Evolutionary conservation across 2,329 filamentous ascomycete genomes (phyloP), one percentile per base, ranked within the genome.

Genomic region (Phialophora verrucosa): DNA sequence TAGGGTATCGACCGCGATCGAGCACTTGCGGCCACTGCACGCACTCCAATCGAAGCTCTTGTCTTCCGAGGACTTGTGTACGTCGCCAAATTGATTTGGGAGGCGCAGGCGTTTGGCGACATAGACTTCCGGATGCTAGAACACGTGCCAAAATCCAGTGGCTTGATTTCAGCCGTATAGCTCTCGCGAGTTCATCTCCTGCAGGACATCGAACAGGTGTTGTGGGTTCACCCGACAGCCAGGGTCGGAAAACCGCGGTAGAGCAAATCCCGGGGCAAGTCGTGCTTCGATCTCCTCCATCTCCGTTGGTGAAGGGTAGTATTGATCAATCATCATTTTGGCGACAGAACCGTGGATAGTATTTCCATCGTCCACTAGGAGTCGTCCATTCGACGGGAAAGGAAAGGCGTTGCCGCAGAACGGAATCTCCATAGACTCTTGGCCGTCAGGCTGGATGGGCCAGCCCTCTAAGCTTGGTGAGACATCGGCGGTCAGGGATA

Each of bases 31-130:
- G 84, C 90, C 7, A 96, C 92, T 0, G 92, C 96, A 0, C 92
- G 92, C 0, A 93, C 93, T 2, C 78, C 96, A 70, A 90, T 97
- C 60, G 92, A 97, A 75, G 92, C 96, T 3, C 92, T 92, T 0
- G 91, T 96, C 1, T 76, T 96, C 66, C 74, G 97, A 10, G 88
- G 82, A 0, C 76, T 96, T 73, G 92, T 96, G 2, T 95, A 95
- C 82, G 80, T 90, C 0, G 83, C 91, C 10, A 88, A 83, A 70
- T 88, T 88, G 82, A 79, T 59, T 53, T 42, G 50, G 20, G 23
- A 59, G 32, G 35, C 49, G 62, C 17, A 51, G 59, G 56, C 27
- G 47, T 14, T 63, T 65, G 62, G 32, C 42, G 25, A 53, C 62
- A 29, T 65, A 60, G 55, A 14, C 7, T 55, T 23, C n/a, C 38